These are phyloP conservation scores for Cladosporium oxysporum DNA, from an alignment of 2,329 filamentous ascomycete species.

Conservation along the genomic window DNA sequence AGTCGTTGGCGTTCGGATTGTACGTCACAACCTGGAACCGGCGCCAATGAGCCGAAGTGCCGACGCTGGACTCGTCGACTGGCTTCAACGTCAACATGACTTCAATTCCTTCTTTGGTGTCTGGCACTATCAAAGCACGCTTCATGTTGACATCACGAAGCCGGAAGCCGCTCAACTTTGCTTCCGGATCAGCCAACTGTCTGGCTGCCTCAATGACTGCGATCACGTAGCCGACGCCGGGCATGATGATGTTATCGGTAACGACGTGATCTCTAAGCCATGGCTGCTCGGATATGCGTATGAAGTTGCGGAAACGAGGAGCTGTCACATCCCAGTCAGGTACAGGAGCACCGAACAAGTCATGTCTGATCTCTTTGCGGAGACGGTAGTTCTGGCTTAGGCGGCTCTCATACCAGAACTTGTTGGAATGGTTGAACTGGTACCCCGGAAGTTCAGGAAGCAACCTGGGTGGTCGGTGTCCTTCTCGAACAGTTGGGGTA, in stretches of 20 bases:
- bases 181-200: neutral
- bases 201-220: constrained; percentile 23
- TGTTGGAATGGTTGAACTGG: constrained; percentile 21
- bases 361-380: constrained; percentile 38
- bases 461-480: neutral
- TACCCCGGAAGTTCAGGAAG: neutral
- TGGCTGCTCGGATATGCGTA: neutral
- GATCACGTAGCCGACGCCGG: constrained; percentile 24
- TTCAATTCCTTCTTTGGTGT: constrained; percentile 52
- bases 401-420: constrained; percentile 23
- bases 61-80: neutral
- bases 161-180: constrained; percentile 41
- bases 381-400: neutral
- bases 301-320: neutral
- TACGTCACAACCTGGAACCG: neutral
- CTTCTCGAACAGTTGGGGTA: neutral
- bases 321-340: neutral
- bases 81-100: constrained; percentile 40
- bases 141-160: constrained; percentile 51
- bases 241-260: constrained; percentile 12
- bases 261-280: constrained; percentile 3
- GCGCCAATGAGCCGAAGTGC: neutral
- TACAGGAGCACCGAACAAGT: constrained; percentile 47
- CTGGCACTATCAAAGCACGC: constrained; percentile 55
- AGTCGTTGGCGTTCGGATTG: neutral